A percentile compares a stretch with the other conserved stretches of the same genome.
Evolutionary conservation across 176 grass and related monocot species (phyloP).

Genomic region (Zea luxurians): DNA sequence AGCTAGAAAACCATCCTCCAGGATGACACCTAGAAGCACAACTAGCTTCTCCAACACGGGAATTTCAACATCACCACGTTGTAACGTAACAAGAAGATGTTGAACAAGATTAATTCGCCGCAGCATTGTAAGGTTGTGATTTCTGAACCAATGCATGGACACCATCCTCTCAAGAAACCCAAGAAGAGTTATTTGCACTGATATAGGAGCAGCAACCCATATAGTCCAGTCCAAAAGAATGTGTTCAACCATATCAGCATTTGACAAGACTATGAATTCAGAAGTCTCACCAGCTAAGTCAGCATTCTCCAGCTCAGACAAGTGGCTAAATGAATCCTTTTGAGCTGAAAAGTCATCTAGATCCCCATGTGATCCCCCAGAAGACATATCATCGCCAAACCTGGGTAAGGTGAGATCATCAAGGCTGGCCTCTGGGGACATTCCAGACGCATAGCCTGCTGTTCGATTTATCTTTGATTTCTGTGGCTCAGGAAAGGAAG

Average conservation of each 20-base stretch:
- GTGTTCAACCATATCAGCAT: constrained; percentile 99
- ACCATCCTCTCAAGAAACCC: constrained; percentile 99
- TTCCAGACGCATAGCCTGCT: constrained; percentile 65
- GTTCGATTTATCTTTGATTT: constrained; percentile 67
- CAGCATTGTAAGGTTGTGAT: constrained; percentile 93
- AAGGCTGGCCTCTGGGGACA: constrained; percentile 65
- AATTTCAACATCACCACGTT: constrained; percentile 96
- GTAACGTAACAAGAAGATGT: constrained; percentile 95
- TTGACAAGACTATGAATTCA: constrained; percentile 94
- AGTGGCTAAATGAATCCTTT: constrained; percentile 93
- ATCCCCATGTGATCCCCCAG: constrained; percentile 87
- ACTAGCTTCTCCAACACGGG: constrained; percentile 95
- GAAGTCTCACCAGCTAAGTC: constrained; percentile 76
- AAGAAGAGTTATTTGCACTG: constrained; percentile 94
- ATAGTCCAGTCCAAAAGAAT: constrained; percentile 98
- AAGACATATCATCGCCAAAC: constrained; percentile 84
- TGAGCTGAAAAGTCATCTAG: constrained; percentile 75
- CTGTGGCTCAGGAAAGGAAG: constrained; percentile 88
- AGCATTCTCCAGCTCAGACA: constrained; percentile 92
- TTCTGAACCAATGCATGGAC: constrained; percentile 98
- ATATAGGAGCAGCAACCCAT: constrained; percentile 90
- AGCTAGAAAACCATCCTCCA: constrained; percentile 97
- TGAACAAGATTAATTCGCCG: constrained; percentile 96
- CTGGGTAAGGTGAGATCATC: constrained; percentile 88
- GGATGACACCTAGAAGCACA: constrained; percentile 95